Base-by-base conservation (phyloP, 2,329 filamentous ascomycete species). In the Tetracladium maxilliforme region DNA sequence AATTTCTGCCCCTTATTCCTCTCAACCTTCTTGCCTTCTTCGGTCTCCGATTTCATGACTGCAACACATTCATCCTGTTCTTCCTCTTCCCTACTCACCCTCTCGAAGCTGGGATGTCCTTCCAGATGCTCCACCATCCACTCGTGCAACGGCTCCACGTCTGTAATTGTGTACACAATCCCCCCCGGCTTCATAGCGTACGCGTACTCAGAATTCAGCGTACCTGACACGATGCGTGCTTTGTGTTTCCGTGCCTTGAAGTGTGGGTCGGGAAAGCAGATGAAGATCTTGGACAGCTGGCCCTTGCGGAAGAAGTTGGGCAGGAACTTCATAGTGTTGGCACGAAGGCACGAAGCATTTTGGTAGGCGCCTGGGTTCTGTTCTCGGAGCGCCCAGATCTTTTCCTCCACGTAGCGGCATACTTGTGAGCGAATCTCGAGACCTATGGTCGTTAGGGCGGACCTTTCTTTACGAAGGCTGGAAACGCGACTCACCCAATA, bases 281-380 rank as follows among this genome's bases (percentile, higher is more conserved):
- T 80, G 51, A 98, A 98, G 45, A 95, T 81, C 46, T 92, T 92
- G 34, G 65, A 69, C 10, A 98, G 69, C 47, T 94, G 86, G 10
- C 56, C 61, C 42, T 75, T 79, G 27, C 54, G 58, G 61, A 98
- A 95, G 61, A 94, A 93, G 47, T 98, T 95, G 33, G 92, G 87
- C n/a, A 98, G 61, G 51, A 95, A 98, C 49, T 98, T 98, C 90
- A 98, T 98, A 5, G 83, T 82, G 56, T 98, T 98, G 36, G 82
- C 81, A 33, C 90, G 76, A 23, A 98, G 60, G 45, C 83, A 92
- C 17, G 79, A 74, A 27, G 87, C 76, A 48, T 98, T 98, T 44
- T 92, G 77, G 49, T 83, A 95, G 23, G 57, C 50, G 25, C 53
- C 49, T 15, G 47, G 45, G 34, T 69, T 64, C 42, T 86, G 74